Evolutionary conservation across 129 eudicot genomes (phyloP).

Genomic region (carrot (Daucus carota)): DNA sequence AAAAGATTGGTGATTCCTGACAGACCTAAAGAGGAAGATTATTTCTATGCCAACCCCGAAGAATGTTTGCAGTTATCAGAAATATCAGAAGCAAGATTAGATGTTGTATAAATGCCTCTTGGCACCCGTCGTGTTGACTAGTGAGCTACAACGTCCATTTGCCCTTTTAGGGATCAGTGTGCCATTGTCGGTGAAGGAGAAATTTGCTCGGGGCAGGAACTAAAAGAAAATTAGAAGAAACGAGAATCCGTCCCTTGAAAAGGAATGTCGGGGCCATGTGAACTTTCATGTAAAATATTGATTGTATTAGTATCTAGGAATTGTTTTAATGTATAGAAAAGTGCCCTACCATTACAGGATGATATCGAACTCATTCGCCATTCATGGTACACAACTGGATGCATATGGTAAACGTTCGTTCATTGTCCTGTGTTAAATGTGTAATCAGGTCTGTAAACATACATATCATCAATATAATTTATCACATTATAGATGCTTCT

Average conservation of each 20-base stretch:
- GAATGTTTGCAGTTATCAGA: slow-evolving; percentile 70
- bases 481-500: not conserved
- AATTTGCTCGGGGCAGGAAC: slow-evolving; percentile 8
- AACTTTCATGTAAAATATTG: slow-evolving; percentile 5
- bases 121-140: slow-evolving; percentile 1
- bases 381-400: slow-evolving; percentile 30
- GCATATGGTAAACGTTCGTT: slow-evolving; percentile 6
- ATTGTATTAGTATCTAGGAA: slow-evolving; percentile 11
- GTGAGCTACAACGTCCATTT: slow-evolving; percentile 1
- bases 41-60: slow-evolving; percentile 85
- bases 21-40: slow-evolving; percentile 93
- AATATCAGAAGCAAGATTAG: slow-evolving; percentile 31
- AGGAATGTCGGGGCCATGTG: slow-evolving; percentile 13
- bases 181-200: slow-evolving; percentile 5
- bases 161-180: slow-evolving; percentile 13
- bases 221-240: not conserved
- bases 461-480: slow-evolving; percentile 1
- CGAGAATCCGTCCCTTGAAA: not conserved
- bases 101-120: slow-evolving; percentile 16
- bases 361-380: slow-evolving; percentile 17
- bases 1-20: slow-evolving; percentile 77
- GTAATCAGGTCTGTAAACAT: not conserved
- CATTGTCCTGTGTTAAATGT: not conserved
- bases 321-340: slow-evolving; percentile 43
- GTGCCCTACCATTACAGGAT: slow-evolving; percentile 46